These are phyloP conservation scores for Coemansia sp. DNA, from an alignment of 192 early-diverging fungal genomes.

Conservation along the genomic window DNA sequence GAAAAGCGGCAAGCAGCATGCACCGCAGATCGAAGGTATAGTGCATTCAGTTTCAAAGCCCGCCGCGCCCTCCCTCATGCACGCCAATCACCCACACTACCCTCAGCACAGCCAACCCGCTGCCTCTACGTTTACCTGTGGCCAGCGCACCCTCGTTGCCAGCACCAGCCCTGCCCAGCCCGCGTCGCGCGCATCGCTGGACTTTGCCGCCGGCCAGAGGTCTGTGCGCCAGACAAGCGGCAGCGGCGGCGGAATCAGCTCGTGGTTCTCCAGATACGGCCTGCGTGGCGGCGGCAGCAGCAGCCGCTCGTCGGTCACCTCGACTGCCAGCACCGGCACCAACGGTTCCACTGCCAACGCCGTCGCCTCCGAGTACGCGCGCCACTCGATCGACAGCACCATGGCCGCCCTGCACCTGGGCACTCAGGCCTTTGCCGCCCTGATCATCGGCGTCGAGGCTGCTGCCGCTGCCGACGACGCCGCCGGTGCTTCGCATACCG, in stretches of 20 bases:
- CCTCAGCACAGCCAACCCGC: slow-evolving; percentile 25
- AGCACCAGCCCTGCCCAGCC: slow-evolving; percentile 26
- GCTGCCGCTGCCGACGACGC: slow-evolving; percentile 10
- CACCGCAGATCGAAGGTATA: slow-evolving; percentile 55
- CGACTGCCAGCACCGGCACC: slow-evolving; percentile 33
- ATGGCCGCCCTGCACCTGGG: slow-evolving; percentile 34
- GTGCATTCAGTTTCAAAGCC: slow-evolving; percentile 44
- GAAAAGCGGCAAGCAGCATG: slow-evolving; percentile 42
- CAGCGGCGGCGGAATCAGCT: slow-evolving; percentile 29
- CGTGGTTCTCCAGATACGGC: slow-evolving; percentile 46
- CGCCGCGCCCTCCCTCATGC: slow-evolving; percentile 25
- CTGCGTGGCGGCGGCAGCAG: slow-evolving; percentile 34
- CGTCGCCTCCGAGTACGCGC: slow-evolving; percentile 29
- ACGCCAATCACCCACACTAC: slow-evolving; percentile 16
- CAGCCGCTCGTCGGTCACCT: slow-evolving; percentile 39
- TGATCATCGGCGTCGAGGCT: slow-evolving; percentile 49
- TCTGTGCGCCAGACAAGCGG: slow-evolving; percentile 22
- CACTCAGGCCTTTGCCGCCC: slow-evolving; percentile 43
- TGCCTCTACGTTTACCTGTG: slow-evolving; percentile 22
- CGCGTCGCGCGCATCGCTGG: slow-evolving; percentile 36
- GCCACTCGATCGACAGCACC: slow-evolving; percentile 49
- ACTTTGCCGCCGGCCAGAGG: slow-evolving; percentile 16
- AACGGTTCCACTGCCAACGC: slow-evolving; percentile 29
- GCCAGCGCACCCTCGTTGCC: slow-evolving; percentile 43
- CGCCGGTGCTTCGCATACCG: slow-evolving; percentile 3